Percentiles rank a stretch among this genome's conserved stretches.
Evolutionary conservation across 73 alveolate species (phyloP).

Genomic region (Symbiodinium natans): DNA sequence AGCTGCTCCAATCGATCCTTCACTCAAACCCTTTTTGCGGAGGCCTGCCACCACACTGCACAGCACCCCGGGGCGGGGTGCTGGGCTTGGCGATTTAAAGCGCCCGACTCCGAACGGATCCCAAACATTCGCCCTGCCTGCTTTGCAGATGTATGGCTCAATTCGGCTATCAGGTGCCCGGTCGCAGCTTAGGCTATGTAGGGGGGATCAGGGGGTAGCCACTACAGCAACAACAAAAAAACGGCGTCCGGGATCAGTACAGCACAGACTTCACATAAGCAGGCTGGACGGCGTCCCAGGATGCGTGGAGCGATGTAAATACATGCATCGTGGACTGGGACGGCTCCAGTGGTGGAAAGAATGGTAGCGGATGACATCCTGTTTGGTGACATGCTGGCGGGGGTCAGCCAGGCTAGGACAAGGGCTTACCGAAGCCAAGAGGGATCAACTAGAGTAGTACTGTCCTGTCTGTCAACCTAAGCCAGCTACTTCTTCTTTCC

Average conservation of each 20-base stretch:
- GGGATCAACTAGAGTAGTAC: too few relatives aligned
- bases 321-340: background rate
- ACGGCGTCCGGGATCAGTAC: background rate
- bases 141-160: background rate
- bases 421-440: too few relatives aligned
- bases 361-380: too few relatives aligned
- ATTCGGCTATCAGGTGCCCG: too few relatives aligned
- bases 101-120: background rate
- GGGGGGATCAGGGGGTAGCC: too few relatives aligned
- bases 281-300: background rate
- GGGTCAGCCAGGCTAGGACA: too few relatives aligned
- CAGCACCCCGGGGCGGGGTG: background rate
- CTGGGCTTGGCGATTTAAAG: conserved; percentile 6
- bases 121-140: background rate
- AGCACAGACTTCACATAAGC: background rate
- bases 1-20: background rate
- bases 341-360: too few relatives aligned
- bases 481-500: too few relatives aligned
- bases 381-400: too few relatives aligned
- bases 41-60: conserved; percentile 15
- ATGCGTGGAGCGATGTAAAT: background rate
- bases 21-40: background rate
- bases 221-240: too few relatives aligned
- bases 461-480: too few relatives aligned
- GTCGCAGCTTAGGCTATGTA: too few relatives aligned